phyloP scores from a whole-genome alignment of 2,329 filamentous ascomycete species.

The Coniochaeta pulveracea region DNA sequence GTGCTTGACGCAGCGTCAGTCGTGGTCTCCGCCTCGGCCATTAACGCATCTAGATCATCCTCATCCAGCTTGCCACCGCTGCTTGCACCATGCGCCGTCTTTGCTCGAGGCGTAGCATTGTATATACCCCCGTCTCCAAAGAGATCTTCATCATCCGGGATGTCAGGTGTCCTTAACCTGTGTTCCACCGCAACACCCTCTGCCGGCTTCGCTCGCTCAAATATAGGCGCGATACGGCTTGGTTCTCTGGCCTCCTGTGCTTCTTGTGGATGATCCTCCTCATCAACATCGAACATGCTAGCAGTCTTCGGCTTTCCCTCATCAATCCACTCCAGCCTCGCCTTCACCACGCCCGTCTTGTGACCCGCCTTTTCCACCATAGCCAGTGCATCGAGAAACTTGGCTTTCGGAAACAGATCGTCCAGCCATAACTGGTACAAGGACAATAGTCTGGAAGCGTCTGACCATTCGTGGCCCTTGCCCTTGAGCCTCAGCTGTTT shows the following conservation, averaged over 20 bases:
- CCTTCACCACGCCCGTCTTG: conserved; percentile 63
- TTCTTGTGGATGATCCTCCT: conserved; percentile 12
- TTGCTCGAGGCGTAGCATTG: conserved; percentile 33
- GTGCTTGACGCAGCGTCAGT: conserved; percentile 6
- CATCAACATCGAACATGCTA: conserved; percentile 18
- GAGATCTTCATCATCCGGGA: conserved; percentile 22
- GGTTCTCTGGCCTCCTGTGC: conserved; percentile 17
- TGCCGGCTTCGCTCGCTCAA: conserved; percentile 17
- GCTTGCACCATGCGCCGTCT: neutral
- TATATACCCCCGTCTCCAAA: conserved; percentile 43
- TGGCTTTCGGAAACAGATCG: conserved; percentile 87
- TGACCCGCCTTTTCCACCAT: conserved; percentile 95
- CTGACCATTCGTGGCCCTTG: conserved; percentile 92
- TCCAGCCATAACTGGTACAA: conserved; percentile 97
- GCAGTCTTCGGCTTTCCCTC: conserved; percentile 48
- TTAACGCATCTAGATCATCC: conserved; percentile 37
- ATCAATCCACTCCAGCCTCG: conserved; percentile 74
- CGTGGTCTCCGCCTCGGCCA: conserved; percentile 33
- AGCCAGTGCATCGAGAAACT: conserved; percentile 76
- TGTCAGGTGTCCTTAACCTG: no score
- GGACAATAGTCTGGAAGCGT: conserved; percentile 69
- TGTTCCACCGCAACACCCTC: neutral
- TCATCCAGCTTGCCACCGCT: conserved; percentile 25
- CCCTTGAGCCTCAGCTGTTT: conserved; percentile 72
- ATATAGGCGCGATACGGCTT: conserved; percentile 24